Evolutionary conservation across 257 asterid species (phyloP), one percentile per base, ranked within the genome.

Genomic region (Dorcoceras hygrometricum): DNA sequence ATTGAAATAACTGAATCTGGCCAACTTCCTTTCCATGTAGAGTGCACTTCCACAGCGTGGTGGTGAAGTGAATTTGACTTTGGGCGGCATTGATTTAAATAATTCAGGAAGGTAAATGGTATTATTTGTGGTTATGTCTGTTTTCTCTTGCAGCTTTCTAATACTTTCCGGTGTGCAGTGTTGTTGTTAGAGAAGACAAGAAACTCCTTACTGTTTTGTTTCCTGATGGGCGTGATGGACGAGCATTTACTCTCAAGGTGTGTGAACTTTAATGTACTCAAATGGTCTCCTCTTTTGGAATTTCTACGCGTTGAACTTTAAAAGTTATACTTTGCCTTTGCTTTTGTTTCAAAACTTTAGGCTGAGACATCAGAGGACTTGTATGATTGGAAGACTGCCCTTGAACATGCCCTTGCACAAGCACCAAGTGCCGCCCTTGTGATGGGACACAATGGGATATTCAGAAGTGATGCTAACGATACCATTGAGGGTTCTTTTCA

Each of bases 141-240:
- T 27, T 26, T 39, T 54, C 60, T 60, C 67, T 75, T 73, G 72
- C 68, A 43, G 39, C 54, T 20, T 63, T 53, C 48, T 77, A 73
- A 63, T 73, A 29, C 57, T 39, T 75, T 77, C 58, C 46, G 66
- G 24, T 71, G 50, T 81, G 80, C 75, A 91, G 96, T 80, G 98
- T 91, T 77, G 98, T 91, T 69, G 94, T 91, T 62, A 84, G 98
- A 81, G 98, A 91, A 84, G 98, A 91, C 79, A 91, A 91, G 78
- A 91, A 91, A 69, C 76, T 91, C 61, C 75, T 88, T 59, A 86
- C 98, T 55, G 98, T 91, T 62, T 78, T 91, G 76, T 91, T 91
- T 75, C 96, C 95, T 29, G 96, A 91, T 82, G 98, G 98, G 61
- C 94, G 98, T 73, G 96, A 91, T 74, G 98, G 96, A 43, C 84